Evolutionary conservation across 2,329 filamentous ascomycete genomes (phyloP).

Genomic region (Incumbomyces lentus): DNA sequence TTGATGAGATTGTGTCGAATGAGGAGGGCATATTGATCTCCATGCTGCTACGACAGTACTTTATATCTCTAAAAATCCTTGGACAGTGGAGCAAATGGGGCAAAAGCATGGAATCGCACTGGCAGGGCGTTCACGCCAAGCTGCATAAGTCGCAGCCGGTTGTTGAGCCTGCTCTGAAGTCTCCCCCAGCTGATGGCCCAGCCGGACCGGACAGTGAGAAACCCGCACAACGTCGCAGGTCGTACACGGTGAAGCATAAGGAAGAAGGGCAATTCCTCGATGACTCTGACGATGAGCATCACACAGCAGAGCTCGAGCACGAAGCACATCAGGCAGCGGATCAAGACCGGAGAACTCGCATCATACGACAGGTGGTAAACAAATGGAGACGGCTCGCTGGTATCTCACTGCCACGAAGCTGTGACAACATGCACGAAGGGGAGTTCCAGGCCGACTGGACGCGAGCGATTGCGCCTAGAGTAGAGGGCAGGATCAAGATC

Average conservation of each 20-base stretch:
- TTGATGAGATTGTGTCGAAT: constrained; percentile 69
- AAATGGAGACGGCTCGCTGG: constrained; percentile 20
- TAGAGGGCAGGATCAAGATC: constrained; percentile 62
- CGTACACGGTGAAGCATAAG: constrained; percentile 35
- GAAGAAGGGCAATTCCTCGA: constrained; percentile 24
- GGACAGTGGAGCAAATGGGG: constrained; percentile 69
- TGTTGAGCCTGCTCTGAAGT: constrained; percentile 11
- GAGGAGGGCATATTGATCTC: constrained; percentile 82
- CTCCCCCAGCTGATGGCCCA: constrained; percentile 7
- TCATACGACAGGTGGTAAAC: constrained; percentile 17
- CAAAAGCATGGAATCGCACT: constrained; percentile 52
- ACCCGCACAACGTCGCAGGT: constrained; percentile 30
- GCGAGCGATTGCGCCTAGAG: constrained; percentile 58
- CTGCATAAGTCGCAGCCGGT: constrained; percentile 37
- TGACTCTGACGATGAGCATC: constrained; percentile 41
- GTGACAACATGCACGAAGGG: constrained; percentile 15
- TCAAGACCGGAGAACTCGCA: constrained; percentile 17
- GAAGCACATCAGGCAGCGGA: constrained; percentile 10
- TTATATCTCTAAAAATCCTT: constrained; percentile 72
- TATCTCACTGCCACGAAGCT: constrained; percentile 13
- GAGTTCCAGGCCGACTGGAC: constrained; percentile 20
- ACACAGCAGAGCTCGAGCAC: constrained; percentile 12
- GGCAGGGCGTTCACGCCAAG: constrained; percentile 53
- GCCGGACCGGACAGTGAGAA: constrained; percentile 5
- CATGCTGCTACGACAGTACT: constrained; percentile 80